Conservation (phyloP, 2,329 filamentous ascomycete species). For the Verticillium albo-atrum region DNA sequence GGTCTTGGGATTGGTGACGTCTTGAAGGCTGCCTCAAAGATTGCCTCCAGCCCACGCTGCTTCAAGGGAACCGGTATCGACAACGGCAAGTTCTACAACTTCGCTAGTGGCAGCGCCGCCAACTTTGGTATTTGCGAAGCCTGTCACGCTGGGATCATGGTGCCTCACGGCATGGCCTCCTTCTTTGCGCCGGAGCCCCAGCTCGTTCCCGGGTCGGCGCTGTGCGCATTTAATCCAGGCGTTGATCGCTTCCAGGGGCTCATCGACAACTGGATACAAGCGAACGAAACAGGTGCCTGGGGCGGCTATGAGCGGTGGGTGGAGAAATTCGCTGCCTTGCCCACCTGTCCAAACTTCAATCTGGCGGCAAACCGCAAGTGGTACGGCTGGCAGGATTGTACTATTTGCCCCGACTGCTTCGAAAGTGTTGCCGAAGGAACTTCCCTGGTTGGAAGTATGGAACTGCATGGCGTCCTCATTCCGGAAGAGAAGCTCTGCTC, state of each 20-base stretch:
- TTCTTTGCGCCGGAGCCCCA: slow-evolving; percentile 21
- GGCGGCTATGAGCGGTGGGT: slow-evolving; percentile 21
- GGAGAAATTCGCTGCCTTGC: slow-evolving; percentile 14
- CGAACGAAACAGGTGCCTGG: slow-evolving; percentile 26
- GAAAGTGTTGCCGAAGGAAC: slow-evolving; percentile 5
- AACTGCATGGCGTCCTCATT: slow-evolving; percentile 3
- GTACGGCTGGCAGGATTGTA: slow-evolving; percentile 13
- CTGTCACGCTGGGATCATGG: slow-evolving; percentile 25
- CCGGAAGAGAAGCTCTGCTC: slow-evolving; percentile 8
- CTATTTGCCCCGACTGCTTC: slow-evolving; percentile 12
- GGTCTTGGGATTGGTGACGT: neutral
- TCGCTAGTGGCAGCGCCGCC: slow-evolving; percentile 14
- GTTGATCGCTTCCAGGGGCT: slow-evolving; percentile 19
- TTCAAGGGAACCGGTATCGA: slow-evolving; percentile 16
- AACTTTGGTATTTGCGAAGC: slow-evolving; percentile 25
- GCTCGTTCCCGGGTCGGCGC: slow-evolving; percentile 10
- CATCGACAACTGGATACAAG: slow-evolving; percentile 20
- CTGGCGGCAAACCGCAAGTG: slow-evolving; percentile 3
- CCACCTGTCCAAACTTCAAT: slow-evolving; percentile 2
- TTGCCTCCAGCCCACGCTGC: slow-evolving; percentile 1
- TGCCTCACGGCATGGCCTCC: slow-evolving; percentile 15
- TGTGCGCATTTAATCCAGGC: slow-evolving; percentile 24
- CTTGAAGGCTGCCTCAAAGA: neutral
- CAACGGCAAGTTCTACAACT: slow-evolving; percentile 28
- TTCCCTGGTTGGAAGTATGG: neutral